Percentiles rank a stretch among this genome's conserved stretches.
Evolutionary conservation across 2,329 filamentous ascomycete species (phyloP).

Genomic region (Trichoderma guizhouense): DNA sequence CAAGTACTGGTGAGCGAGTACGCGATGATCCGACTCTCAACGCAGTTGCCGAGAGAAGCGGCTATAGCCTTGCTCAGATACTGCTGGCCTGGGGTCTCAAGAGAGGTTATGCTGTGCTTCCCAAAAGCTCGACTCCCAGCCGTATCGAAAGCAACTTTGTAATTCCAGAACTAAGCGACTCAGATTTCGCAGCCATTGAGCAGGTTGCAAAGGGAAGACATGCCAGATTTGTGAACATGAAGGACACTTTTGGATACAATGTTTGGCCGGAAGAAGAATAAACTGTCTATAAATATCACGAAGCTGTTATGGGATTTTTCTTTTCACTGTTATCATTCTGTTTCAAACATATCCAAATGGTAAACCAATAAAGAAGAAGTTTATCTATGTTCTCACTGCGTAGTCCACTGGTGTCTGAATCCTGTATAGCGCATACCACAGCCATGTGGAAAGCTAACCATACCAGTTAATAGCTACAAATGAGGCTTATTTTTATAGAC

Average conservation of each 20-base stretch:
- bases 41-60: slow-evolving; percentile 46
- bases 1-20: slow-evolving; percentile 59
- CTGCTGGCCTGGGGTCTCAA: slow-evolving; percentile 77
- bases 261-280: slow-evolving; percentile 8
- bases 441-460: too few relatives aligned
- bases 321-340: neutral
- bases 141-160: slow-evolving; percentile 72
- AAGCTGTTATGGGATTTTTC: neutral
- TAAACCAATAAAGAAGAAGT: neutral
- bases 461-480: neutral
- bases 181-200: neutral
- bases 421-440: neutral
- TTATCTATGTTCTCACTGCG: neutral
- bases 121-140: slow-evolving; percentile 72
- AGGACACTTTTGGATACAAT: slow-evolving; percentile 7
- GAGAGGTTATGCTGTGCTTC: slow-evolving; percentile 79
- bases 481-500: neutral
- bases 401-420: neutral
- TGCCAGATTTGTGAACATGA: slow-evolving; percentile 2
- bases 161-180: neutral
- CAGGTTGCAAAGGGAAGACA: slow-evolving; percentile 6
- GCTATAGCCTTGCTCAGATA: slow-evolving; percentile 52
- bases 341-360: neutral
- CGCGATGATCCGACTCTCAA: slow-evolving; percentile 63
- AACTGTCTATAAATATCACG: neutral